Base-by-base conservation (phyloP, 2,329 filamentous ascomycete genomes). In the Pseudofabraea citricarpa region DNA sequence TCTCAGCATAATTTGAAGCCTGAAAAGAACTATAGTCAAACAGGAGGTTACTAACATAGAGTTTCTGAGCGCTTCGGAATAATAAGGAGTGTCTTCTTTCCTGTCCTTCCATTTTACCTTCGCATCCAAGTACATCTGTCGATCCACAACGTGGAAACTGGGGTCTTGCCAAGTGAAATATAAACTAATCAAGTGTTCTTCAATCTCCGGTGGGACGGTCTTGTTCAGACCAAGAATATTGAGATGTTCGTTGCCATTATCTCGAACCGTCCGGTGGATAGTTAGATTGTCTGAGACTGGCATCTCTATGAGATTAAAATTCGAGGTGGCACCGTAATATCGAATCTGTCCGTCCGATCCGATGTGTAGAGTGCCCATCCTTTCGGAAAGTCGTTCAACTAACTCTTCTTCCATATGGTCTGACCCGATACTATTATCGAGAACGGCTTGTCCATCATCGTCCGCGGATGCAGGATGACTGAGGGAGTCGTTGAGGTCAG, bases 141-240 rank as follows among this genome's bases (percentile, higher is more conserved):
- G 64, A 41, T 73, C 68, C 3, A 73, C 67, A 1, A 70, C 62
- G 36, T 70, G 67, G 36, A 67, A 66, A 32, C 64, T 65, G 5
- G 69, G 62, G 36, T 73, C 71, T 49, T 73, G 68, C 70, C 70
- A 73, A 1, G 67, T 64, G 43, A 73, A 73, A 43, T 67, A 73
- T 1, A 72, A 59, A 24, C 65, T 60, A 5, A 69, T 57, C 1
- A 73, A 60, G 51, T 72, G 70, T 21, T 66, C 60, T 42, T 71
- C 69, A 5, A 72, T 49, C 4, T 56, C 60, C 16, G 60, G 58
- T 23, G 68, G 64, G 13, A 71, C 64, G 4, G 59, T 43, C 47
- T 69, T 65, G 15, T 63, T 63, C 16, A 40, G 15, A 3, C 20
- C n/a, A 27, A 24, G 15, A 27, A n/a, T 19, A 8, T 40, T 24